Base-by-base conservation (phyloP, 2,329 filamentous ascomycete species). In the Atkinsonella texensis region DNA sequence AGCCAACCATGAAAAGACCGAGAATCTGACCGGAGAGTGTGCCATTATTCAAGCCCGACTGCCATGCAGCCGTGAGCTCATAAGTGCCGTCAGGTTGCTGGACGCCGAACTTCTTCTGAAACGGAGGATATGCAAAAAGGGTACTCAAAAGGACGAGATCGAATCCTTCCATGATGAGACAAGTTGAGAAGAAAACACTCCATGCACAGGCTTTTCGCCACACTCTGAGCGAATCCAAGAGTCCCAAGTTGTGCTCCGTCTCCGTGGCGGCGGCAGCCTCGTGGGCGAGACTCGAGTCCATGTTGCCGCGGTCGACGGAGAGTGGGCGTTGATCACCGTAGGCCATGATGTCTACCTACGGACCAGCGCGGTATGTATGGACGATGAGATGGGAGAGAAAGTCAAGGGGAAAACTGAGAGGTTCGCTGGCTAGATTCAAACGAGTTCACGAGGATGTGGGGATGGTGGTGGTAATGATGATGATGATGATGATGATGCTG, bases 31-130 rank as follows among this genome's bases (percentile, higher is more conserved):
- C 77, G 2, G 68, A 68, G 5, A 70, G 65, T 0, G 70, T 67
- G 10, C 70, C 75, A 44, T 76, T 77, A 42, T 67, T 69, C 3
- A 80, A 62, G 7, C 70, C 74, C 2, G 74, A 69, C 58, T 79
- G 76, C 77, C 77, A 80, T 0, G 69, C 63, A 1, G 73, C 71
- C 1, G 71, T 69, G 46, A 80, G 61, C 53, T 76, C 63, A 53
- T 75, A 75, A 0, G 56, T 62, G 1, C 68, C 71, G 31, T 72
- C 58, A 1, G 61, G 54, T 12, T 63, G 58, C 7, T 57, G 49
- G 0, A 58, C 54, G 9, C 73, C 73, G 51, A 71, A 77, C 49
- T 63, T 68, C 53, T 56, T 62, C 42, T 64, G 63, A 53, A 68
- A 74, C 17, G 58, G 67, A 1, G 58, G 67, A 56, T 69, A 71